Base-by-base conservation (phyloP, 192 early-diverging fungal genomes). In the Pilobolus umbonatus region DNA sequence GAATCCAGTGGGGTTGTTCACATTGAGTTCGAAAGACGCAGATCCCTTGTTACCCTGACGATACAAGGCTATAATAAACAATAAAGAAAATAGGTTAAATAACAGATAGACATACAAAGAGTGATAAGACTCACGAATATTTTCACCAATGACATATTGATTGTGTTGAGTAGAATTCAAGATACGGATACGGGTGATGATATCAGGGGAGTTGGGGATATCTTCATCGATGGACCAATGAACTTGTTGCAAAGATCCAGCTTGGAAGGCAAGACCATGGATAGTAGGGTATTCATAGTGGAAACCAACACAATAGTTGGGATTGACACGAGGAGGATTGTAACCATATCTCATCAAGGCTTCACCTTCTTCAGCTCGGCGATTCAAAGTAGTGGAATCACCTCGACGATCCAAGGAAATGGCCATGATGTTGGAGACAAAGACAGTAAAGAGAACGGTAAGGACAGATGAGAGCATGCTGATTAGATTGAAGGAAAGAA, bases 171-270 rank as follows among this genome's bases (percentile, higher is more conserved):
- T 69, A 17, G 55, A 44, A 30, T 69, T 69, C 34, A 69, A 19
- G 30, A 69, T 63, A 47, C 67, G 67, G n/a, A 69, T 64, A 50
- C 67, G 61, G 28, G 67, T 69, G 29, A 69, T 63, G 28, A 69
- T 64, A 39, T 69, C 49, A 7, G 67, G 67, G 5, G 52, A 22
- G 26, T 63, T 24, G 26, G 56, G 32, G 26, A 69, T 60, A 45
- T 63, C 36, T 26, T 63, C 46, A 34, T 63, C 67, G 6, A 69
- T 61, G 45, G 62, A 56, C 67, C 67, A 69, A 38, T 30, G 14
- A 9, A 69, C 2, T 49, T 69, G 61, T 42, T 62, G 62, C 28
- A 63, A 49, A 22, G 61, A 63, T 1, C 43, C 45, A 45, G 22
- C 29, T 25, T 69, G 50, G 47, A 60, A 69, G 28, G 48, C 67